Conservation (phyloP, 2,329 filamentous ascomycete genomes). For the Periconia sp. region DNA sequence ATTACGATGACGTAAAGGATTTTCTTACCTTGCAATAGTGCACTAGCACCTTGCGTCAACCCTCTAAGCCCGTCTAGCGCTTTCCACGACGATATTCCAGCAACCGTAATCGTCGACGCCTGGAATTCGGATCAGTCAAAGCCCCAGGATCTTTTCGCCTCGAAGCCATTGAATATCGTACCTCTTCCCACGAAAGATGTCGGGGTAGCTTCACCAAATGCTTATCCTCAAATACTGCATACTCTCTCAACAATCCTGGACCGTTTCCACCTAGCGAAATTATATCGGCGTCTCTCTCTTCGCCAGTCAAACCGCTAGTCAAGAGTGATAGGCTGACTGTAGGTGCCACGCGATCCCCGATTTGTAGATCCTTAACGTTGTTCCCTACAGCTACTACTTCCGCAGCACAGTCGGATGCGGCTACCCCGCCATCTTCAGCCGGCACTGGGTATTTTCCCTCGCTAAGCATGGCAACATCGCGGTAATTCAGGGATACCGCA, state of each 20-base stretch:
- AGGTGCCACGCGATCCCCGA: slow-evolving; percentile 33
- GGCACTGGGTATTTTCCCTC: slow-evolving; percentile 21
- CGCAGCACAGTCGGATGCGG: slow-evolving; percentile 30
- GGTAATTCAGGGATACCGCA: slow-evolving; percentile 35
- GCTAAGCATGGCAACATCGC: slow-evolving; percentile 32
- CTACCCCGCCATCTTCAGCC: slow-evolving; percentile 19
- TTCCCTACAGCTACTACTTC: slow-evolving; percentile 29
- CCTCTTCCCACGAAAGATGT: slow-evolving; percentile 35
- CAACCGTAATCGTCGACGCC: slow-evolving; percentile 29
- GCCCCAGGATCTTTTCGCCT: too few relatives aligned
- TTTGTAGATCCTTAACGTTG: slow-evolving; percentile 18
- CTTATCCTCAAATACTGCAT: slow-evolving; percentile 30
- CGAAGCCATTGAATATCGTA: slow-evolving; percentile 6
- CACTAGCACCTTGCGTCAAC: slow-evolving; percentile 7
- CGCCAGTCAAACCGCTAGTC: slow-evolving; percentile 13
- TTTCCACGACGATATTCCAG: slow-evolving; percentile 31
- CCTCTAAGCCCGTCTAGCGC: background rate
- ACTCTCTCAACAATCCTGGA: slow-evolving; percentile 30
- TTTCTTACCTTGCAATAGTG: background rate
- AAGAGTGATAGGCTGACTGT: slow-evolving; percentile 15
- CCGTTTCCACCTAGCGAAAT: slow-evolving; percentile 14
- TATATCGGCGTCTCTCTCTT: slow-evolving; percentile 13
- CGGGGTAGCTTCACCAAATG: slow-evolving; percentile 28
- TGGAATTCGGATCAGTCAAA: too few relatives aligned
- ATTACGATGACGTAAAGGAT: background rate